Evolutionary conservation across 257 asterid genomes (phyloP).

Genomic region (Cinchona pubescens): DNA sequence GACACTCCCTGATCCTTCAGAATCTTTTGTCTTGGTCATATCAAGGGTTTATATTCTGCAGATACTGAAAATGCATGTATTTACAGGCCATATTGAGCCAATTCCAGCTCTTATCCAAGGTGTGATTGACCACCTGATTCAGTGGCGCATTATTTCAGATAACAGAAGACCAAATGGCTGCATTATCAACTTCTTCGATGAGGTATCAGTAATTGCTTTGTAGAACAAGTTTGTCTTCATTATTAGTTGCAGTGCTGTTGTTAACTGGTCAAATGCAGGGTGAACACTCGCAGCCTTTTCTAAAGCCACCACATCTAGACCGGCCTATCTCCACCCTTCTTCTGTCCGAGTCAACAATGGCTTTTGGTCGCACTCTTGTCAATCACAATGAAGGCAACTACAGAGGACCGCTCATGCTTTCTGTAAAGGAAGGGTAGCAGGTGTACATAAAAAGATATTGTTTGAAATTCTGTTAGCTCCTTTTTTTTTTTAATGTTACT

Average conservation of each 20-base stretch:
- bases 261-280: conserved; percentile 43
- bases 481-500: neutral
- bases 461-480: neutral
- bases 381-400: conserved; percentile 76
- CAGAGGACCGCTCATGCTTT: conserved; percentile 80
- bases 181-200: conserved; percentile 90
- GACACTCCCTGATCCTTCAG: neutral
- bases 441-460: conserved; percentile 6
- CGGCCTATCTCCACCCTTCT: conserved; percentile 86
- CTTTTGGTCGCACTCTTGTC: conserved; percentile 79
- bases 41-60: neutral
- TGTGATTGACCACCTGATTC: conserved; percentile 75
- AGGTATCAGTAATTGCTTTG: conserved; percentile 38
- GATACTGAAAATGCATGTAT: neutral
- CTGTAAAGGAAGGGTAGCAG: conserved; percentile 91
- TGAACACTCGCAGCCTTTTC: conserved; percentile 90
- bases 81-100: conserved; percentile 70
- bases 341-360: conserved; percentile 87
- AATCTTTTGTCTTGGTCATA: neutral
- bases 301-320: conserved; percentile 94
- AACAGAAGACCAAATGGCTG: conserved; percentile 82
- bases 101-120: conserved; percentile 76
- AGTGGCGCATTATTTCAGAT: conserved; percentile 86
- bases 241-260: neutral
- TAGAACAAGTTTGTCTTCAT: neutral